Conservation (phyloP, 2,329 filamentous ascomycete genomes). For the Fusarium pininemorale region DNA sequence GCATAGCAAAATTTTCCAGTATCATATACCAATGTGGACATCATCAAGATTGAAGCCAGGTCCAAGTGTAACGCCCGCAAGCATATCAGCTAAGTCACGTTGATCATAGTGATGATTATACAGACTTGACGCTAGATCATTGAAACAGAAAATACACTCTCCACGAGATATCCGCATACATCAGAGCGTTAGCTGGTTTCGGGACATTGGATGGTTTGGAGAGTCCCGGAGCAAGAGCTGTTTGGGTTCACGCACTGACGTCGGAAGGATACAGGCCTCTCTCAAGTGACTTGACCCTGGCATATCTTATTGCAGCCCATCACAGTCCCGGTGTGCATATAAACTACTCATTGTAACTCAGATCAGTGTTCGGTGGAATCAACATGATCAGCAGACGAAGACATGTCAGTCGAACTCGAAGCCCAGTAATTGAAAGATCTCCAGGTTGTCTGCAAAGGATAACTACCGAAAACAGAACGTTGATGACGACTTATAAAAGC, state of each 20-base stretch:
- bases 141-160: accelerated
- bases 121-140: accelerated
- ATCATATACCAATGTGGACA: accelerated
- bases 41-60: not conserved
- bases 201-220: no score
- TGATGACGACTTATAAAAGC: accelerated
- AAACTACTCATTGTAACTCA: not conserved
- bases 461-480: not conserved
- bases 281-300: not conserved
- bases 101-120: no score
- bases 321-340: accelerated
- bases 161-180: accelerated
- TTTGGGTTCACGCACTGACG: not conserved
- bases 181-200: accelerated
- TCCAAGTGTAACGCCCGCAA: not conserved
- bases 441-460: not conserved
- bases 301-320: accelerated
- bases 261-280: not conserved
- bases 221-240: not conserved
- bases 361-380: not conserved
- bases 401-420: accelerated
- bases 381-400: not conserved
- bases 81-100: not conserved
- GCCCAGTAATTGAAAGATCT: not conserved
- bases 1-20: not conserved